Evolutionary conservation across 176 grass and related monocot species (phyloP), one percentile per base, ranked within the genome.

Genomic region (Oryza glaberrima): DNA sequence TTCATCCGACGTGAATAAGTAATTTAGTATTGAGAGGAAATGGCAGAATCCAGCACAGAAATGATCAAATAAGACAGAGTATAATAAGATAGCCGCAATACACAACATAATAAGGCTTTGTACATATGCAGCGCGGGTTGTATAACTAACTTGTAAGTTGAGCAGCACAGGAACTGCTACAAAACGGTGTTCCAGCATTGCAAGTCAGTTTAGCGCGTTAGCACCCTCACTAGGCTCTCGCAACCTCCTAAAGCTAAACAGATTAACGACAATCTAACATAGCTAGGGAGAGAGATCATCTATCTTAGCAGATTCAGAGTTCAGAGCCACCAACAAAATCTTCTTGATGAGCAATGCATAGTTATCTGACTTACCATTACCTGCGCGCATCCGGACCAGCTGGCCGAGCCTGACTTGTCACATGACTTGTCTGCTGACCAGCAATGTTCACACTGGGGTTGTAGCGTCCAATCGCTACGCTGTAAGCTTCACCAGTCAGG

Each of bases 401-500:
- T 35, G 84, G 49, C 44, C 23, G 76, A 71, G 70, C 19, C 49
- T 87, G 75, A 36, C 11, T 14, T 28, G 82, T 65, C 76, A 64
- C 19, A 30, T 87, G 75, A 36, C 5, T 19, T 28, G 82, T 65
- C 76, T 68, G 76, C 49, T 77, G 76, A 34, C 23, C 88, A 25
- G 85, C 36, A 26, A 64, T 41, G 79, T 69, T 69, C 73, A 73
- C 28, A 60, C 16, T 52, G 15, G 49, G 49, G 49, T 15, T 16
- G 49, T 96, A 92, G n/a, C 91, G 90, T 12, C 35, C 84, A 6
- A 99, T 56, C 0, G 96, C 96, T 69, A 65, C 69, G 44, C 28
- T 83, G 52, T 99, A 99, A 73, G 91, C 93, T 58, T 47, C 32
- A n/a, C 96, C 96, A 61, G 88, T 95, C 26, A 99, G 84, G 81